A percentile compares a stretch with the other conserved stretches of the same genome.
Evolutionary conservation across 345 rosid genomes (phyloP).

Genomic region (Pseudoturritis turrita): DNA sequence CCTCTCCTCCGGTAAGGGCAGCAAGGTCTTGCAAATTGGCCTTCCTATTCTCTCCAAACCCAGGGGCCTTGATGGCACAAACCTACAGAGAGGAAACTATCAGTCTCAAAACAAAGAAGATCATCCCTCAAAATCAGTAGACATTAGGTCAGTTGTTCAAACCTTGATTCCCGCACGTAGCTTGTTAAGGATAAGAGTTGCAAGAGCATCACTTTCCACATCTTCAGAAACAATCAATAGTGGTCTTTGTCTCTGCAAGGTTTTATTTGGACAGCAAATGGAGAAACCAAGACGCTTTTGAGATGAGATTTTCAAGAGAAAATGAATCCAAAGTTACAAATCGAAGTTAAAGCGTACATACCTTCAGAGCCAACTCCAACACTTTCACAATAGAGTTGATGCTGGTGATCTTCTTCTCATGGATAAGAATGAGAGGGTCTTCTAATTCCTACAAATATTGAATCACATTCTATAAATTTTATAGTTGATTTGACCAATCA

Average conservation of each 20-base stretch:
- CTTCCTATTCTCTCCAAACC: conserved; percentile 96
- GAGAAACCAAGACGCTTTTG: neutral
- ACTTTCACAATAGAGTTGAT: conserved; percentile 85
- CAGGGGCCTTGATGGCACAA: conserved; percentile 97
- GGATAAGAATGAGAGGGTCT: conserved; percentile 88
- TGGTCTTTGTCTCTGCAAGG: conserved; percentile 72
- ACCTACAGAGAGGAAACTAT: conserved; percentile 37
- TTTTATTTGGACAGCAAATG: neutral
- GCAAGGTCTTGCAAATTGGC: conserved; percentile 87
- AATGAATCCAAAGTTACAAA: neutral
- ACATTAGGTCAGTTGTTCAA: neutral
- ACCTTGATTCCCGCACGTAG: conserved; percentile 99
- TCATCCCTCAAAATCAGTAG: neutral
- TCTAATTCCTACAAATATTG: conserved; percentile 65
- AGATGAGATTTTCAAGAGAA: neutral
- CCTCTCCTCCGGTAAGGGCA: conserved; percentile 78
- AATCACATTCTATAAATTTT: neutral
- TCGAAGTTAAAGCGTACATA: neutral
- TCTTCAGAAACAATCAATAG: conserved; percentile 84
- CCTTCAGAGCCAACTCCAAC: conserved; percentile 89
- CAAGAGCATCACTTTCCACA: conserved; percentile 92
- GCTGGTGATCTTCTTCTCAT: conserved; percentile 89
- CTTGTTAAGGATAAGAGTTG: conserved; percentile 83
- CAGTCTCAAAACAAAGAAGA: neutral
- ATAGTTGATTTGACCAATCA: neutral